phyloP scores from a whole-genome alignment of 2,329 filamentous ascomycete genomes.

The Penicillium hesseltinei region DNA sequence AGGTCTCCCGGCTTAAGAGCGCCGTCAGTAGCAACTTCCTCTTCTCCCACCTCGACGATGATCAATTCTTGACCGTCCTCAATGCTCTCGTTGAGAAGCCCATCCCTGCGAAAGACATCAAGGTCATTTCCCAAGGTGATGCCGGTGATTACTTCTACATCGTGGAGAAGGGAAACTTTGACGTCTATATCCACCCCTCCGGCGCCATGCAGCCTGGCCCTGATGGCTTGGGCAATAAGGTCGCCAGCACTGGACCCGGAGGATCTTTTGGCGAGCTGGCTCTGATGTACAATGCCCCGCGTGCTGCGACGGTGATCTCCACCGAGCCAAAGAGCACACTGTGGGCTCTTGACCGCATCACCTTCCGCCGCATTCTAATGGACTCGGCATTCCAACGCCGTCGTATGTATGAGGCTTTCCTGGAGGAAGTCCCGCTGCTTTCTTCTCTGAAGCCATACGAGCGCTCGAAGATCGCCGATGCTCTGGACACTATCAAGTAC shows the following conservation, averaged over 20 bases:
- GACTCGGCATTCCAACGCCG: slow-evolving; percentile 94
- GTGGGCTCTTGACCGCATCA: slow-evolving; percentile 93
- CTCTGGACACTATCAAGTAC: slow-evolving; percentile 86
- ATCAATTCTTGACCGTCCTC: slow-evolving; percentile 82
- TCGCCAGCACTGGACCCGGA: slow-evolving; percentile 77
- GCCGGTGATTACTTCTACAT: slow-evolving; percentile 98
- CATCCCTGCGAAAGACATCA: slow-evolving; percentile 83
- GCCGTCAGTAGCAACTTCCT: slow-evolving; percentile 90
- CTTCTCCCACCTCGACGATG: slow-evolving; percentile 91
- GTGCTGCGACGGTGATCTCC: slow-evolving; percentile 89
- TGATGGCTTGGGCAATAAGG: slow-evolving; percentile 78
- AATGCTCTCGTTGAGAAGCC: slow-evolving; percentile 92
- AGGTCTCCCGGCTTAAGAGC: slow-evolving; percentile 72
- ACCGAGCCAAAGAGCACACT: slow-evolving; percentile 74
- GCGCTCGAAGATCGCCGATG: slow-evolving; percentile 95
- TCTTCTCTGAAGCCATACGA: slow-evolving; percentile 84
- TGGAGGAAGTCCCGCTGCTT: slow-evolving; percentile 88
- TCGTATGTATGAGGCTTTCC: slow-evolving; percentile 94
- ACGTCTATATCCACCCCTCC: slow-evolving; percentile 80
- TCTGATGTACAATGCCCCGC: slow-evolving; percentile 97
- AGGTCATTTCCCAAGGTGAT: slow-evolving; percentile 95
- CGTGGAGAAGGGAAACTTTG: slow-evolving; percentile 85
- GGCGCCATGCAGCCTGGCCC: slow-evolving; percentile 76
- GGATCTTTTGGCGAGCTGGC: slow-evolving; percentile 96
- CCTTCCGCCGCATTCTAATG: slow-evolving; percentile 97